Conservation (phyloP, 2,329 filamentous ascomycete species). For the Allantophomopsis lycopodina region DNA sequence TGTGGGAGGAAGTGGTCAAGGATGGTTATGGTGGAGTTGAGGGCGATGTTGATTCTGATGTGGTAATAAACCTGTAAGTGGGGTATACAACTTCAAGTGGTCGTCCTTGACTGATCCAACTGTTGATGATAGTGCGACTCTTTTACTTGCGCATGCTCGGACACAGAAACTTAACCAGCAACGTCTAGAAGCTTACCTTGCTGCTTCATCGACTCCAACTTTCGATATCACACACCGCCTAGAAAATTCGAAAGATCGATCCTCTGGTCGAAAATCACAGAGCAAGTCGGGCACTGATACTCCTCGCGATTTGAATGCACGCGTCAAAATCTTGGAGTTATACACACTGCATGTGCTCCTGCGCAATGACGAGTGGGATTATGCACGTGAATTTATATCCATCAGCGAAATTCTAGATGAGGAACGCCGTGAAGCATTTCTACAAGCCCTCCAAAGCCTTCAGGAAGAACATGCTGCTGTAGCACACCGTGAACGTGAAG, state of each 20-base stretch:
- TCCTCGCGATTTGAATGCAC: conserved; percentile 68
- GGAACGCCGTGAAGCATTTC: conserved; percentile 77
- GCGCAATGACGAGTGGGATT: conserved; percentile 91
- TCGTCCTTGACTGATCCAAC: neutral
- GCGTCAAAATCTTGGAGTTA: conserved; percentile 85
- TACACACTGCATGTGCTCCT: conserved; percentile 94
- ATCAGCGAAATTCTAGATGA: conserved; percentile 82
- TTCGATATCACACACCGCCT: conserved; percentile 59
- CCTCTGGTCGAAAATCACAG: conserved; percentile 46
- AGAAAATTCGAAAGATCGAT: conserved; percentile 23
- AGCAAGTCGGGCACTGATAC: conserved; percentile 55
- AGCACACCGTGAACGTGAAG: conserved; percentile 46
- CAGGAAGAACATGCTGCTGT: conserved; percentile 74
- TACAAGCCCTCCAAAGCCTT: conserved; percentile 71
- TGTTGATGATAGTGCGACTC: conserved; percentile 54
- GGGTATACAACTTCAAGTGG: neutral
- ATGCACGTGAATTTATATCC: conserved; percentile 80
- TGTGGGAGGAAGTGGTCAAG: conserved; percentile 90
- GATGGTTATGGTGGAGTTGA: conserved; percentile 82
- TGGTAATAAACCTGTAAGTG: conserved; percentile 74
- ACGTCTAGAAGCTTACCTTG: conserved; percentile 78
- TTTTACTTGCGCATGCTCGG: conserved; percentile 80
- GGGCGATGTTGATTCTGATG: conserved; percentile 85
- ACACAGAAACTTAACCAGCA: conserved; percentile 76
- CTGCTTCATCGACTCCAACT: conserved; percentile 58